Evolutionary conservation across 495 filamentous ascomycete genomes (phyloP), one percentile per base, ranked within the genome.

Genomic region (Penicillium silybi): DNA sequence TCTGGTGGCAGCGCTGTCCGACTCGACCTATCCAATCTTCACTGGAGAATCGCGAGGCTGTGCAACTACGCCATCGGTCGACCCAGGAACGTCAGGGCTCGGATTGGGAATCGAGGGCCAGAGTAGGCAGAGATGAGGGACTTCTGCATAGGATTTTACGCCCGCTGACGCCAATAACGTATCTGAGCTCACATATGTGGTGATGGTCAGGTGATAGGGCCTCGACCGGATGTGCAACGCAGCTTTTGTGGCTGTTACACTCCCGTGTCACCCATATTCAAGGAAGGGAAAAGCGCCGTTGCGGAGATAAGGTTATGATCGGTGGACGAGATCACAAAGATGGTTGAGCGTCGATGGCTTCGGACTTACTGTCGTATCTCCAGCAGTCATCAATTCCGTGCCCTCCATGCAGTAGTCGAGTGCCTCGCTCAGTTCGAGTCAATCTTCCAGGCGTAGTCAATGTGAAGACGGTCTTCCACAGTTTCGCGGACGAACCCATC

Each of bases 401-500:
- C 39, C 41, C 38, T 29, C 18, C 10, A 6, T n/a, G 16, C 27
- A 17, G 18, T 32, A 23, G 3, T n/a, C 19, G 8, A 8, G 3
- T 39, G 17, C 22, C 34, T 10, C 15, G 17, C 34, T 77, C 72
- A 77, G 27, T 54, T 61, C n/a, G 66, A 65, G 23, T 70, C 64
- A 35, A 70, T 61, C 49, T 70, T 69, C 72, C 71, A 74, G 19
- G 61, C 44, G 41, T 77, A 77, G 25, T 72, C 72, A 13, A 52
- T 54, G 50, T 68, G 56, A 1, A 75, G 47, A 41, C 68, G 61
- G 46, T 77, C 74, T 57, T 84, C 77, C 48, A 92, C 70, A 23
- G 78, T 73, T 41, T 84, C 81, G 56, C 85, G 81, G 42, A 91
- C 66, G 58, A 88, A 83, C 17, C 74, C 71, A 52, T 78, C 77